Evolutionary conservation across 805 yeast species (phyloP), one percentile per base, ranked within the genome.

Genomic region (Ogataea angusta): DNA sequence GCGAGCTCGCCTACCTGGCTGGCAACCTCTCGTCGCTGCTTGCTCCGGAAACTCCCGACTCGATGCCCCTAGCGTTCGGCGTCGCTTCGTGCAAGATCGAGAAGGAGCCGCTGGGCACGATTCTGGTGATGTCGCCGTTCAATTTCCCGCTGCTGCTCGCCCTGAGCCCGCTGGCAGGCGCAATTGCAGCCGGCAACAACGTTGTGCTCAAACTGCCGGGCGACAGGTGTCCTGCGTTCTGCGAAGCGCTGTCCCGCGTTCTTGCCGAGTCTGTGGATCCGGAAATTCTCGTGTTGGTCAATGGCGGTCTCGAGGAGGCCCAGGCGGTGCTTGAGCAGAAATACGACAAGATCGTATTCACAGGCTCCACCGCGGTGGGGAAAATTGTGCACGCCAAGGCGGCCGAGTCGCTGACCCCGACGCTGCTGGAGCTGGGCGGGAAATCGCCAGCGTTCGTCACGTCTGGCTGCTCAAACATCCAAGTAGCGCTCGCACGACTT

Each of bases 391-490:
- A 91, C 18, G 66, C 70, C 44, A 84, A 85, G 32, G 96, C 97
- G 1, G 93, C 91, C n/a, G 79, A 85, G 63, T 74, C 76, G 15
- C 69, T 90, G 50, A 87, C 95, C 1, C 97, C 97, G 1, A 74
- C 75, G 9, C 64, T 85, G 7, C 70, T 90, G 46, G 98, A 90
- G 64, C 69, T 90, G 32, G 97, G 98, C 39, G 98, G 98, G 5
- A 91, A 91, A 62, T 82, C 91, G 6, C 98, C 98, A 0, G 85
- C 77, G 2, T 73, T 89, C 52, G 67, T 90, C 9, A 73, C 88
- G 26, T 67, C 73, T 29, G 68, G 71, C 43, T 37, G 72, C 67
- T 34, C 69, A 67, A 47, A 76, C 42, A 51, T 79, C 26, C 55
- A 63, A 8, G 60, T 66, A 1, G 38, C 51, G 12, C 15, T 46